Evolutionary conservation across 2,329 filamentous ascomycete genomes (phyloP), one percentile per base, ranked within the genome.

Genomic region (Alternaria gansuensis): DNA sequence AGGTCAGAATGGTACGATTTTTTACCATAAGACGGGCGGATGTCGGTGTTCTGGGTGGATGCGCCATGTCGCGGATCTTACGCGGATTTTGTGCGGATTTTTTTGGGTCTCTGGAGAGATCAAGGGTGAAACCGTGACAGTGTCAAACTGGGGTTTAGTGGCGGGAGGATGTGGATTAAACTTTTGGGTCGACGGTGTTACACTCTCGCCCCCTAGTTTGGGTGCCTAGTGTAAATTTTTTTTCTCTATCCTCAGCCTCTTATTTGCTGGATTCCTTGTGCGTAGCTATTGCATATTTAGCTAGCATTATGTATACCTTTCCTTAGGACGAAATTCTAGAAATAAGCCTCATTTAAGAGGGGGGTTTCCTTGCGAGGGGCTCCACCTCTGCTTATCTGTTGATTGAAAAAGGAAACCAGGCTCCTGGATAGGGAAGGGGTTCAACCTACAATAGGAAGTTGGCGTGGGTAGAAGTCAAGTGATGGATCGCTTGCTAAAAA

Each of bases 11-110:
- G 29, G 44, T 48, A 48, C 31, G 44, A 48, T 48, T 13, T 34
- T 34, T 48, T 48, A 24, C 44, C 44, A 48, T 36, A 48, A 48
- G 29, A 36, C 44, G 44, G 44, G 44, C 31, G 31, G 44, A 48
- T 31, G 29, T 48, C 44, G 44, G 44, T 48, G 29, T 34, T 26
- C 33, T 48, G 21, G 44, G 44, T 29, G 31, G 34, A 34, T 26
- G 3, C 44, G 37, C 33, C 31, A 48, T 48, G 34, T 34, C 44
- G 44, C 31, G 44, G 29, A 34, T 26, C 17, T 24, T 44, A 44
- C 40, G 3, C 28, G 24, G 26, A 29, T 14, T 23, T 17, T 17
- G 17, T 17, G 17, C 17, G 17, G 17, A 17, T 17, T 17, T 2
- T 17, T 17, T 33, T 21, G 8, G 21, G 11, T 33, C 23, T 34